These are phyloP conservation scores for Clarkia xantiana DNA, from an alignment of 345 rosid species.

Conservation along the genomic window DNA sequence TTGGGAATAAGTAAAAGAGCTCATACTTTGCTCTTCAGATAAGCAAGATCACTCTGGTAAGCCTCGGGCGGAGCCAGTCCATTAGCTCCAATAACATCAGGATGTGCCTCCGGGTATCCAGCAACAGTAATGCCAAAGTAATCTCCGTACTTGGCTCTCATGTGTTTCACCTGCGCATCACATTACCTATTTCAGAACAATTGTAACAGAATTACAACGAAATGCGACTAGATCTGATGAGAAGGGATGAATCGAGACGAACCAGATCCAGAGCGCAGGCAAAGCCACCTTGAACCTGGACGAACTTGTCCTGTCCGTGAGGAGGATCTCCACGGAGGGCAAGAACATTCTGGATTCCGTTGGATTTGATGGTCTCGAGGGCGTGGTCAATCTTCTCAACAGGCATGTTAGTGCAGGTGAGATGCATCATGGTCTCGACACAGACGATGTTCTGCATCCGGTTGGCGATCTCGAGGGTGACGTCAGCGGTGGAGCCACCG, in stretches of 20 bases:
- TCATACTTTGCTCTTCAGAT: conserved; percentile 71
- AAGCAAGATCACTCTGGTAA: conserved; percentile 73
- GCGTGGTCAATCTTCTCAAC: conserved; percentile 89
- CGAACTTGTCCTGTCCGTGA: conserved; percentile 92
- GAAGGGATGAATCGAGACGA: not conserved
- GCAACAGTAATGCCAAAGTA: conserved; percentile 97
- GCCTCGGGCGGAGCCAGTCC: conserved; percentile 60
- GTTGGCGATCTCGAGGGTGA: conserved; percentile 84
- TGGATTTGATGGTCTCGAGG: conserved; percentile 60
- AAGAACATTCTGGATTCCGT: conserved; percentile 92
- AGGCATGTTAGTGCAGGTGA: conserved; percentile 98
- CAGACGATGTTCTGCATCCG: conserved; percentile 95
- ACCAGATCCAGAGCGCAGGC: conserved; percentile 93
- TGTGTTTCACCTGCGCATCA: conserved; percentile 54
- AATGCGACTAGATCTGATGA: not conserved
- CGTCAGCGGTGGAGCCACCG: conserved; percentile 95
- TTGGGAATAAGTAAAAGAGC: not conserved
- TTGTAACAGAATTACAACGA: not conserved
- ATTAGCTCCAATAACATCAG: conserved; percentile 60
- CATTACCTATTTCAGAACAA: not conserved
- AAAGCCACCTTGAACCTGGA: conserved; percentile 87
- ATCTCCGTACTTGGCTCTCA: conserved; percentile 55
- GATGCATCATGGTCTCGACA: conserved; percentile 99
- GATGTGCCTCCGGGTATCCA: conserved; percentile 99
- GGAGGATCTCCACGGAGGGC: conserved; percentile 99